phyloP scores from a whole-genome alignment of 2,329 filamentous ascomycete species.

The Fusarium tupiense region DNA sequence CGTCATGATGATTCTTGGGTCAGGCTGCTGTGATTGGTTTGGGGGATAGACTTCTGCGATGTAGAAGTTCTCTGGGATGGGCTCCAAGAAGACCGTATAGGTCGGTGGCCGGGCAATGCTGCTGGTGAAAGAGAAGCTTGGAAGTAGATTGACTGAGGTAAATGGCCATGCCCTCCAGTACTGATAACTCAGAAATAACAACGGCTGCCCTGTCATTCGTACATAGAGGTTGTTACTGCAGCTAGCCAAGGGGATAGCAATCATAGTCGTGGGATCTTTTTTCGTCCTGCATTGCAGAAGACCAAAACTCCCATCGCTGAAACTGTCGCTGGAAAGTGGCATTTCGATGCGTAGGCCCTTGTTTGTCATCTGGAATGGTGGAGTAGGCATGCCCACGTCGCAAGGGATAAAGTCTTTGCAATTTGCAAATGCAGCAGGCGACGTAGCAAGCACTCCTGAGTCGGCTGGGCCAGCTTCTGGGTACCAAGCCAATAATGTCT shows the following conservation, averaged over 20 bases:
- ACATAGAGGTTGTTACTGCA: accelerated
- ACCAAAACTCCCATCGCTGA: background rate
- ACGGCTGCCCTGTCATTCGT: background rate
- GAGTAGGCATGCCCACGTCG: background rate
- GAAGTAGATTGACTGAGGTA: background rate
- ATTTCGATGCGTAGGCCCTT: background rate
- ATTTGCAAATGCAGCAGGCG: background rate
- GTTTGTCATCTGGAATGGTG: background rate
- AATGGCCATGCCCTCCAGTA: background rate
- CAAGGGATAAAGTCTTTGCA: background rate
- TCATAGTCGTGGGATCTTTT: background rate
- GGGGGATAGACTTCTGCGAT: background rate
- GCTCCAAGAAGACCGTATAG: background rate
- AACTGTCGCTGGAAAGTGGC: background rate
- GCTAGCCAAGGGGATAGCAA: background rate
- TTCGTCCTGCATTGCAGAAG: background rate
- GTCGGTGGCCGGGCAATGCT: background rate
- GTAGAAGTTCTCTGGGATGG: background rate
- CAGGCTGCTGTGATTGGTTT: background rate
- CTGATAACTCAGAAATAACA: accelerated
- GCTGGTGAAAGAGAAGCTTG: background rate
- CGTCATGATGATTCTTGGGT: background rate
- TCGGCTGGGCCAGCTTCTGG: background rate
- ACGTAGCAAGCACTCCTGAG: background rate
- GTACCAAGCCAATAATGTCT: background rate